Conservation (phyloP, 192 early-diverging fungal genomes). For the Backusella liffmaniae region DNA sequence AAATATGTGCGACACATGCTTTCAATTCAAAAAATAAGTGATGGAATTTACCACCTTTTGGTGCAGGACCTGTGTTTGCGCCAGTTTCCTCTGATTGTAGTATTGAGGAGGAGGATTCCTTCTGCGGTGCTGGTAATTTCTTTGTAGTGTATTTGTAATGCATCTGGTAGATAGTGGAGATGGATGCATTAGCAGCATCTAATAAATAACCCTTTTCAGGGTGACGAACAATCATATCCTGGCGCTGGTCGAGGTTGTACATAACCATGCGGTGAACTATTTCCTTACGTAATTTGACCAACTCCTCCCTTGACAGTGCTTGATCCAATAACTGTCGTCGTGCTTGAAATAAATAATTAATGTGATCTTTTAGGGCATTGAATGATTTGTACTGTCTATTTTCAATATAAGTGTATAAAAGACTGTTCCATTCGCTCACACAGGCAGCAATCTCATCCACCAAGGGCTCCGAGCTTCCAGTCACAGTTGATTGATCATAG, state of each 20-base stretch:
- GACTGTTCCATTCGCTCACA: constrained; percentile 59
- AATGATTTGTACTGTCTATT: constrained; percentile 56
- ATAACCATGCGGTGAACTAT: constrained; percentile 55
- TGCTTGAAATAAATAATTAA: constrained; percentile 58
- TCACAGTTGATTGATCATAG: constrained; percentile 50
- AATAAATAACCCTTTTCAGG: constrained; percentile 55
- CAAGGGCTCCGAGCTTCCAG: constrained; percentile 56
- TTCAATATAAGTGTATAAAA: constrained; percentile 50
- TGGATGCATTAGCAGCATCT: constrained; percentile 52
- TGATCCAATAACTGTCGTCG: constrained; percentile 58
- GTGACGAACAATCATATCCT: constrained; percentile 60
- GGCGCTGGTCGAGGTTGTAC: constrained; percentile 52
- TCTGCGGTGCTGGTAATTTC: neutral
- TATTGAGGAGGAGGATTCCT: neutral
- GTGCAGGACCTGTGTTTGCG: neutral
- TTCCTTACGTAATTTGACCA: constrained; percentile 49
- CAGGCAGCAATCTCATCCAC: constrained; percentile 66
- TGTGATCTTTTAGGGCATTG: constrained; percentile 50
- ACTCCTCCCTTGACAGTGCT: constrained; percentile 59
- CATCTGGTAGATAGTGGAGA: constrained; percentile 56
- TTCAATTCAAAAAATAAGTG: constrained; percentile 61
- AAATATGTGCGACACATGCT: constrained; percentile 54
- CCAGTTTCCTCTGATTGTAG: neutral
- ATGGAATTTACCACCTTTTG: constrained; percentile 38
- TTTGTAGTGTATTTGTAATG: constrained; percentile 39